Evolutionary conservation across 768 basidiomycete genomes (phyloP), one percentile per base, ranked within the genome.

Genomic region (Mycena indigotica): DNA sequence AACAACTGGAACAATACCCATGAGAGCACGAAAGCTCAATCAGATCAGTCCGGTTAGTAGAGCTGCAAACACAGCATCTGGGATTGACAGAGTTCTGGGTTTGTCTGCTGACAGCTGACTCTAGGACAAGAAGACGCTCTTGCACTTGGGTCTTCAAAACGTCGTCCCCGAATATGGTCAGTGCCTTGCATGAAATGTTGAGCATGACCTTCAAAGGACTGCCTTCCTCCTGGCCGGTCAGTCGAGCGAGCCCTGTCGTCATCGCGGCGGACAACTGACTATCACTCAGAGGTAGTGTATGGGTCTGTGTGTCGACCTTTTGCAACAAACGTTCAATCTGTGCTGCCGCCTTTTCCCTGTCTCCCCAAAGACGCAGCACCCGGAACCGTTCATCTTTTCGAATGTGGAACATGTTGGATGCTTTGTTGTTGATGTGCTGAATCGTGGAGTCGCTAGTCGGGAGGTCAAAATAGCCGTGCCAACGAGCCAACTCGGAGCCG

Each of bases 381-480:
- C 16, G 55, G 15, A 52, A 49, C 24, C 49, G 30, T 30, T 21
- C 49, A n/a, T 63, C 62, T n/a, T 21, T 19, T 17, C 25, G 55
- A 28, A 63, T n/a, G 29, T 60, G 49, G 41, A 63, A 60, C 1
- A 58, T 30, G 5, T 19, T 44, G 8, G 41, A 44, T 19, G 48
- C 3, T 4, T 50, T 48, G 24, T 25, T 52, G 29, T 57, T 63
- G 39, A 63, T 53, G 21, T 41, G 55, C 16, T 23, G 49, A 1
- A 63, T 19, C 6, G 54, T 56, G 15, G 59, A 50, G 32, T 60
- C 58, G 40, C 55, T 38, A 16, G 51, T 35, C 2, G 45, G 5
- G 0, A 48, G 50, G 6, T 63, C 58, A 45, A 63, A 63, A 21
- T 57, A 63, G 5, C 55, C 48, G 52, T 63, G 58, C 58, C 58